Conservation (phyloP, 2,329 filamentous ascomycete genomes). For the Arthrinium phaeospermum region DNA sequence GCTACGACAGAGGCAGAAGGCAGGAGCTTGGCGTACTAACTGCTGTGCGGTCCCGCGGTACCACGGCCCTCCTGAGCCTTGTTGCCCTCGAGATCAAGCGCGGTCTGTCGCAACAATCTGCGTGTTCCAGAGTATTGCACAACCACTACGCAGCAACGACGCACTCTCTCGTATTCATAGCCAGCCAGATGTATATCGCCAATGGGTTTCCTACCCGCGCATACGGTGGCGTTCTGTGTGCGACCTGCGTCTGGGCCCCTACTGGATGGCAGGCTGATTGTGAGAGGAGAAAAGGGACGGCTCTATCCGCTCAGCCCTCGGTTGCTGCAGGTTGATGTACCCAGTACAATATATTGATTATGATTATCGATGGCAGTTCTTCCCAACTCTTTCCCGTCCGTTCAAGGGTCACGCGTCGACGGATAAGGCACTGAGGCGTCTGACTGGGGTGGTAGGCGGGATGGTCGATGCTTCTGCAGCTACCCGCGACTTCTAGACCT, state of each 20-base stretch:
- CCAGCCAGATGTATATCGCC: slow-evolving; percentile 35
- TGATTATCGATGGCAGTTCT: slow-evolving; percentile 24
- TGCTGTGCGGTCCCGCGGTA: slow-evolving; percentile 41
- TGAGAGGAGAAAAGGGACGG: slow-evolving; percentile 29
- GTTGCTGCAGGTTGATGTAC: slow-evolving; percentile 11
- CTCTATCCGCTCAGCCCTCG: slow-evolving; percentile 32
- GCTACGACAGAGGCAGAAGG: slow-evolving; percentile 22
- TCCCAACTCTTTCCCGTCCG: slow-evolving; percentile 23
- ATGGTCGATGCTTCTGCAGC: slow-evolving; percentile 44
- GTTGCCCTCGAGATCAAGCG: slow-evolving; percentile 17
- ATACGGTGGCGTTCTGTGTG: slow-evolving; percentile 42
- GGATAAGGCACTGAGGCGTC: slow-evolving; percentile 44
- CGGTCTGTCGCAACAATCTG: slow-evolving; percentile 21
- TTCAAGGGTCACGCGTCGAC: slow-evolving; percentile 43
- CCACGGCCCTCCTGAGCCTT: slow-evolving; percentile 31
- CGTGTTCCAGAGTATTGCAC: slow-evolving; percentile 33
- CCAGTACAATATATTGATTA: slow-evolving; percentile 14
- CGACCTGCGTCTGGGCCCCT: slow-evolving; percentile 35
- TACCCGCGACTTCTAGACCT: slow-evolving; percentile 43
- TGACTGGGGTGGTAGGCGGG: slow-evolving; percentile 43
- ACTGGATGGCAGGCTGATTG: slow-evolving; percentile 24
- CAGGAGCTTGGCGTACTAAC: slow-evolving; percentile 14
- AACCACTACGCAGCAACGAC: slow-evolving; percentile 34
- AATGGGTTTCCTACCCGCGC: slow-evolving; percentile 41
- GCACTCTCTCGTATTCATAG: slow-evolving; percentile 41